A percentile compares a stretch with the other conserved stretches of the same genome.
phyloP scores from a whole-genome alignment of 768 basidiomycete species.

The Strobilomyces confusus region DNA sequence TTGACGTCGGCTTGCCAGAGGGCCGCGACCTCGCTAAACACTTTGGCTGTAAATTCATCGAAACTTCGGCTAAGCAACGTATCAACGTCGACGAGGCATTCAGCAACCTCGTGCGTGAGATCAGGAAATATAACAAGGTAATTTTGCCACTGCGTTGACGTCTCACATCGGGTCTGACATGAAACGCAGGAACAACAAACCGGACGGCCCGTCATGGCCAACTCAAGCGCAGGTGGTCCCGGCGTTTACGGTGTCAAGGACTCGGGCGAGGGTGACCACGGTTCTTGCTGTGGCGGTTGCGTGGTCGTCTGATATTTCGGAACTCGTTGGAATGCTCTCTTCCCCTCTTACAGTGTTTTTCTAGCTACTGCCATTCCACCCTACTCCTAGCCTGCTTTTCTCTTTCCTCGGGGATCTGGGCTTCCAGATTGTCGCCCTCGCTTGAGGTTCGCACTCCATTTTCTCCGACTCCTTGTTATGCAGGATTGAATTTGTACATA shows the following conservation, averaged over 20 bases:
- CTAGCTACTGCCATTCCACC: not conserved
- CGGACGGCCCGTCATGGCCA: slow-evolving; percentile 61
- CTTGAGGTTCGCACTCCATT: slow-evolving; percentile 3
- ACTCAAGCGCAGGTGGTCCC: slow-evolving; percentile 37
- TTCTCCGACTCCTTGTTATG: slow-evolving; percentile 4
- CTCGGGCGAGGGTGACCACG: slow-evolving; percentile 48
- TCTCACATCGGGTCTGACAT: slow-evolving; percentile 8
- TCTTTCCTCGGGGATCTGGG: slow-evolving; percentile 11
- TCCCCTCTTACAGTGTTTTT: slow-evolving; percentile 8
- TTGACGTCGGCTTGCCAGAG: slow-evolving; percentile 51
- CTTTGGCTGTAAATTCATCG: slow-evolving; percentile 91
- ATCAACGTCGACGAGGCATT: slow-evolving; percentile 98
- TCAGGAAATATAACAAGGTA: slow-evolving; percentile 91
- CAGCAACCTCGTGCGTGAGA: slow-evolving; percentile 87
- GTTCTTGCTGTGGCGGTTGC: slow-evolving; percentile 67
- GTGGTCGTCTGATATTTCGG: slow-evolving; percentile 44
- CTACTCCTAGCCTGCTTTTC: slow-evolving; percentile 8
- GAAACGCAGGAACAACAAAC: slow-evolving; percentile 65
- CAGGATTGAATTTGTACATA: slow-evolving; percentile 23
- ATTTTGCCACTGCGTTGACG: slow-evolving; percentile 10
- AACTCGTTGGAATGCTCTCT: not conserved
- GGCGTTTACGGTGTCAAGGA: slow-evolving; percentile 48
- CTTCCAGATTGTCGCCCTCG: slow-evolving; percentile 3
- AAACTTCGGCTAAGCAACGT: slow-evolving; percentile 94
- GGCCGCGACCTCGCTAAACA: slow-evolving; percentile 95